Percentiles rank a stretch among this genome's conserved stretches.
Conservation (phyloP, 208 protist species). For the Trypanosoma mega region DNA sequence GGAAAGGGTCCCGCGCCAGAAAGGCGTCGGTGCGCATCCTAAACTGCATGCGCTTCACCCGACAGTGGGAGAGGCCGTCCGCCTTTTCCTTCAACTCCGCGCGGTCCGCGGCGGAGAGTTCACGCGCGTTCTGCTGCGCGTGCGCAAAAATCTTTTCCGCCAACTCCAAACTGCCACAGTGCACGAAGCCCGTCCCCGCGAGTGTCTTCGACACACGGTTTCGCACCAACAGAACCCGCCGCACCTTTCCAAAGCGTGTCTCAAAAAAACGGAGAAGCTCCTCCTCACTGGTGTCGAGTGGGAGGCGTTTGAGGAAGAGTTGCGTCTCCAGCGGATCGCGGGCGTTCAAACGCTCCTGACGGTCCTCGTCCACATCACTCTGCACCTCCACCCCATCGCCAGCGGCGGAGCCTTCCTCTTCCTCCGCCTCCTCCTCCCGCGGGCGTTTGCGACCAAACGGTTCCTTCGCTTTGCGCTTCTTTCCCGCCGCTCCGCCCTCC, state of each 20-base stretch:
- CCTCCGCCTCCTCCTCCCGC: slow-evolving; percentile 22
- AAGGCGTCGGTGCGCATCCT: slow-evolving; percentile 75
- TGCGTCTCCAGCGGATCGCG: slow-evolving; percentile 85
- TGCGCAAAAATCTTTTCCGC: slow-evolving; percentile 75
- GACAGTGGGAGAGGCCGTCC: slow-evolving; percentile 74
- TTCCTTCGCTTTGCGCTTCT: slow-evolving; percentile 27
- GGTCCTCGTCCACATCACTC: slow-evolving; percentile 89
- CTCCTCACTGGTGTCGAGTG: slow-evolving; percentile 84
- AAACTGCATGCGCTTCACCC: slow-evolving; percentile 72
- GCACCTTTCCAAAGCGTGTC: slow-evolving; percentile 68
- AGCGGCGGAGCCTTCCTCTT: slow-evolving; percentile 8
- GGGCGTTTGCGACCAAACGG: slow-evolving; percentile 41
- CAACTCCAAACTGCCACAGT: slow-evolving; percentile 69
- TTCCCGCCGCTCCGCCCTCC: slow-evolving; percentile 19
- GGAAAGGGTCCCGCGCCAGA: slow-evolving; percentile 74
- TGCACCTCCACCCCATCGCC: slow-evolving; percentile 65
- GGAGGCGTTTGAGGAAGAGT: slow-evolving; percentile 85
- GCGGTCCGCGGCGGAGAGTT: slow-evolving; percentile 65
- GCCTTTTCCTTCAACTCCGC: slow-evolving; percentile 69
- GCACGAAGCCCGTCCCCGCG: slow-evolving; percentile 83
- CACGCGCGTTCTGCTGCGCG: slow-evolving; percentile 86
- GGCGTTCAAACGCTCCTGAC: slow-evolving; percentile 83
- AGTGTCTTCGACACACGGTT: slow-evolving; percentile 67
- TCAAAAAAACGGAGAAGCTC: slow-evolving; percentile 74
- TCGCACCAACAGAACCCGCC: slow-evolving; percentile 84